Base-by-base conservation (phyloP, 129 eudicot species). In the Solidago caesia region DNA sequence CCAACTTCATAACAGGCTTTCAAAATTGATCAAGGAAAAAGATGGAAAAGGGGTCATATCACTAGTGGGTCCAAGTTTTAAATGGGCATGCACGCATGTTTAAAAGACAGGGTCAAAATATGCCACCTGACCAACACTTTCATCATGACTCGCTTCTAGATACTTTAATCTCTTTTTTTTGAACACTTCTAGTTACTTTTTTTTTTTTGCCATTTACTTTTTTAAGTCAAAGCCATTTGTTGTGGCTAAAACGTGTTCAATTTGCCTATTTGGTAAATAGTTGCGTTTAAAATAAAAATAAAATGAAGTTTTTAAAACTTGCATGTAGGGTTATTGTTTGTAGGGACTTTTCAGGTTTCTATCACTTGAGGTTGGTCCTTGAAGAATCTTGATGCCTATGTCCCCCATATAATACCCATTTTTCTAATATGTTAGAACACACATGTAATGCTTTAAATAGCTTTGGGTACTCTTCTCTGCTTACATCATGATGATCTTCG, bases 91-190 rank as follows among this genome's bases (percentile, higher is more conserved):
- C 33, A 71, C 55, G 71, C 44, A 72, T 64, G 82, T 64, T 55
- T n/a, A 41, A 43, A 26, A 70, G 7, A 47, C 26, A 63, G 11
- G 44, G 82, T 79, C 73, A 79, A 71, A 63, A 16, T 44, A 47
- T 64, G 67, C 51, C 65, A 75, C 64, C 71, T 71, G 39, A 64
- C 60, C 77, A 79, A 72, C 51, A 64, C 67, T 71, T 71, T 64
- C 4, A 53, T 29, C 4, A 48, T 39, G 44, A 76, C 61, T 67
- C 73, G n/a, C 21, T 76, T 76, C 46, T 42, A 43, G 66, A 70
- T 70, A 60, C 60, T n/a, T 61, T 59, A 7, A 42, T 65, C 71
- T 25, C 11, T 67, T 33, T 70, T 62, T 9, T n/a, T 43, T n/a
- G 11, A 21, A 65, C 66, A 49, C 42, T 39, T 42, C 33, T 16